Evolutionary conservation across 805 yeast genomes (phyloP), one percentile per base, ranked within the genome.

Genomic region (Lachancea kluyveri): DNA sequence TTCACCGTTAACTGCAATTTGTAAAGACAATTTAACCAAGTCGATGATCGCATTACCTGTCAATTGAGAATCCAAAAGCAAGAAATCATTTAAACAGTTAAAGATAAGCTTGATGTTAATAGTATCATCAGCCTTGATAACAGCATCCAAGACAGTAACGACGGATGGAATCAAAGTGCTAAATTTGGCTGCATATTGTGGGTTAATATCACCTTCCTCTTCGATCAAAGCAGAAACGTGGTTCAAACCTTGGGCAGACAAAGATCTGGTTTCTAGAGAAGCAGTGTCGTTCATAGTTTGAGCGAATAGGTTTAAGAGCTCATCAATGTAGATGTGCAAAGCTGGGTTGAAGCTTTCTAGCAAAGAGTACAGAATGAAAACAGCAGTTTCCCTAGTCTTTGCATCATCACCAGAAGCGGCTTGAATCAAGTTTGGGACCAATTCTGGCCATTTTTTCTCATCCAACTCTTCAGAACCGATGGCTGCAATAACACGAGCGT

Each of bases 401-500:
- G 68, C 61, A 26, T 64, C 54, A 24, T 65, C 57, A 34, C 74
- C 73, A 35, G 73, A 69, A 29, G 86, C 80, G 26, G 84, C 82
- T 35, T 68, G 62, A 35, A 82, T 77, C 50, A 92, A 68, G 32
- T 73, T 65, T 20, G 84, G 81, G 40, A 90, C 69, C 43, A 92
- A 70, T 24, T 75, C 78, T 4, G 79, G 72, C 97, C 97, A 92
- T 43, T 71, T 57, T 40, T 67, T 59, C 22, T 70, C 70, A 33
- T 75, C 77, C 41, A 87, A 65, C 57, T 90, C 97, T 33, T 67
- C 59, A 45, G 77, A 76, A 23, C 85, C 94, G 54, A 92, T 84
- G 26, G 87, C 79, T 17, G 96, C 78, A 47, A 92, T 77, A 37
- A 88, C 84, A 59, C 96, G 77, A 15, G 97, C 88, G 34, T 81